These are phyloP conservation scores for Neofusicoccum umdonicola DNA, from an alignment of 2,329 filamentous ascomycete genomes.

Conservation along the genomic window DNA sequence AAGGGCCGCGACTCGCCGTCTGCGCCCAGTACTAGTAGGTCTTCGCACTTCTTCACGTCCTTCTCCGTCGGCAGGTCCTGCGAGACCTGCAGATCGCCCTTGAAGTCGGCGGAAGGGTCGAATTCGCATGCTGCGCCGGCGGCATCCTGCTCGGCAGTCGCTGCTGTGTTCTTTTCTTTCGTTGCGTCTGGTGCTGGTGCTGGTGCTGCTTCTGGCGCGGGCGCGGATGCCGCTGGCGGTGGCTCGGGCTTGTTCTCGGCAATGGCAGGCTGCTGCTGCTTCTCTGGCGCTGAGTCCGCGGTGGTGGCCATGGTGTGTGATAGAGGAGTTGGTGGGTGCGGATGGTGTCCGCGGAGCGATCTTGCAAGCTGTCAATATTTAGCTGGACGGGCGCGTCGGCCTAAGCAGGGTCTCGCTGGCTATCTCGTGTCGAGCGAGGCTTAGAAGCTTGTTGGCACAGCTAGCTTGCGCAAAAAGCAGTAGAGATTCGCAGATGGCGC, in stretches of 20 bases:
- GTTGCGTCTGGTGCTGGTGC: not conserved
- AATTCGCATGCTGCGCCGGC: slow-evolving; percentile 3
- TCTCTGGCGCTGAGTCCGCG: not conserved
- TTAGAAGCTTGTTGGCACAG: not conserved
- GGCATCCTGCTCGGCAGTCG: not conserved
- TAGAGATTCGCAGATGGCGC: slow-evolving; percentile 12
- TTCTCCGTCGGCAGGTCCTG: slow-evolving; percentile 34
- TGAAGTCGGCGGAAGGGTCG: slow-evolving; percentile 31
- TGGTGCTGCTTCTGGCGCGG: not conserved
- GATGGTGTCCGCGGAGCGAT: not conserved
- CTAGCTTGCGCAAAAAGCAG: slow-evolving; percentile 4
- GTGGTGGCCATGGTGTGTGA: not conserved
- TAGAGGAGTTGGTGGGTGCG: not conserved
- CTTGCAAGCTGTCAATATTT: not conserved
- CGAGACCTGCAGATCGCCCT: slow-evolving; percentile 36
- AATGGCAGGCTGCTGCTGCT: not conserved
- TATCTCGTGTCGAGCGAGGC: slow-evolving; percentile 2
- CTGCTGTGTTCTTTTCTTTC: not conserved
- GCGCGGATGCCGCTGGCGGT: not conserved
- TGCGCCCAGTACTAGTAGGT: slow-evolving; percentile 36
- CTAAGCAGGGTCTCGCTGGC: not conserved
- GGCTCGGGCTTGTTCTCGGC: not conserved
- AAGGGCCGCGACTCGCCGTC: slow-evolving; percentile 36
- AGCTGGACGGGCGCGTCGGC: not conserved
- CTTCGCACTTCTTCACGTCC: slow-evolving; percentile 29